Conservation (phyloP, 2,329 filamentous ascomycete genomes). For the Cylindrodendrum hubeiense region DNA sequence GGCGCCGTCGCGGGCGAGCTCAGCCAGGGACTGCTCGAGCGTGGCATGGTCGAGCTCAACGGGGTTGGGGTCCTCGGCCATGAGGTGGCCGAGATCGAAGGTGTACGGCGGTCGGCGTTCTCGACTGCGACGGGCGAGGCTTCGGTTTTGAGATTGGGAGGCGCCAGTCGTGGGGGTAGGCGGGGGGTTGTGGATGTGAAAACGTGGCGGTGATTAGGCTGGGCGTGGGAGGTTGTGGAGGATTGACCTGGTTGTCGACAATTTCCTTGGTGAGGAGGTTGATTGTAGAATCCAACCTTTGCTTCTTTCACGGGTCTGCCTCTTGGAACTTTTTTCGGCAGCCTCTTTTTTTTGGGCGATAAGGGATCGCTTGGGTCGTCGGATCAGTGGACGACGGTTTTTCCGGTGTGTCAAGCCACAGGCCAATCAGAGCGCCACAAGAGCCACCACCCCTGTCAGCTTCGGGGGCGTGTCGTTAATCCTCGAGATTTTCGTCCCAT, state of each 20-base stretch:
- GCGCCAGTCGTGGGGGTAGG: slow-evolving; percentile 47
- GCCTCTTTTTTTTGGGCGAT: slow-evolving; percentile 44
- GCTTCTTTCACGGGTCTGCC: slow-evolving; percentile 24
- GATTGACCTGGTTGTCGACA: background rate
- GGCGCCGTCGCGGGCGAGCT: slow-evolving; percentile 86
- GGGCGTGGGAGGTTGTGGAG: background rate
- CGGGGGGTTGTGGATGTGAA: background rate
- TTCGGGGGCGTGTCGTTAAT: slow-evolving; percentile 41
- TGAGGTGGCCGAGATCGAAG: slow-evolving; percentile 91
- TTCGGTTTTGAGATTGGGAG: slow-evolving; percentile 57
- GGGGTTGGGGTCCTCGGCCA: slow-evolving; percentile 90
- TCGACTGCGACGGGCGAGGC: slow-evolving; percentile 75
- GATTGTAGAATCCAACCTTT: slow-evolving; percentile 18
- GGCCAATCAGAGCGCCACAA: slow-evolving; percentile 31
- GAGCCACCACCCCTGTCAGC: slow-evolving; percentile 20
- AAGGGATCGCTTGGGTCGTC: slow-evolving; percentile 35
- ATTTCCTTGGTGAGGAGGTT: background rate
- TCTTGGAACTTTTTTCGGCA: slow-evolving; percentile 40
- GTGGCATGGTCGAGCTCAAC: slow-evolving; percentile 66
- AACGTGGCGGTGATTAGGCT: background rate
- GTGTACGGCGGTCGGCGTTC: slow-evolving; percentile 91
- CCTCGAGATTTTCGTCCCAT: slow-evolving; percentile 47
- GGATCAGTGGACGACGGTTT: slow-evolving; percentile 44
- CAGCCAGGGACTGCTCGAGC: slow-evolving; percentile 77
- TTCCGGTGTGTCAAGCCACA: slow-evolving; percentile 28